Evolutionary conservation across 148 eudicot species (phyloP), one percentile per base, ranked within the genome.

Genomic region (Hydrangea macrophylla): DNA sequence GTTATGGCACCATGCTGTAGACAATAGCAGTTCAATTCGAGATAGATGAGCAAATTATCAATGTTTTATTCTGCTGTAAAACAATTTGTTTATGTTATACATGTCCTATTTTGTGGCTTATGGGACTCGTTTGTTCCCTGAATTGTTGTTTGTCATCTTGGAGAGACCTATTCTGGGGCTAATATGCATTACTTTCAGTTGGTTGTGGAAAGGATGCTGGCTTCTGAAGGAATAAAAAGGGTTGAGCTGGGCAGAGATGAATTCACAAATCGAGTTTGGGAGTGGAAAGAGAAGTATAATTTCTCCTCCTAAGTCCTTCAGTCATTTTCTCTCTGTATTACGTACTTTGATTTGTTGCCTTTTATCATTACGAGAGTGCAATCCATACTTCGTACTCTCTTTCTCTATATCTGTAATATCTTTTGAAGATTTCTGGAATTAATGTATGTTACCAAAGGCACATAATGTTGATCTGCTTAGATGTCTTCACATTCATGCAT

Each of bases 121-220:
- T 13, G 17, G 11, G 4, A 2, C 1, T 11, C 17, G 48, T 6
- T 45, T 33, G 25, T 48, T 73, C 27, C 44, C 24, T 25, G 7
- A 9, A 23, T 63, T 37, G 24, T 69, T 37, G 23, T 20, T 30
- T 15, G 2, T 20, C 59, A 24, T 31, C 63, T 9, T 54, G 39
- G 55, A 51, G 20, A 22, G 9, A 69, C 24, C 30, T 60, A 55
- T 48, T 40, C 27, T 37, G 30, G 57, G 23, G 71, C 51, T 64
- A 53, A 50, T 26, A 53, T 30, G 53, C 39, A n/a, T 66, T 86
- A 26, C 58, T 80, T 82, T 78, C 94, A 94, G 99, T 65, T 94
- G 84, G 97, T 90, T 76, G 99, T 94, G 58, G 99, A 94, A 82
- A 89, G 80, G 75, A 86, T 94, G 99, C 92, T 94, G 64, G 91